Evolutionary conservation across 164 flowering plant genomes (phyloP).

Genomic region (Dillenia turbinata): DNA sequence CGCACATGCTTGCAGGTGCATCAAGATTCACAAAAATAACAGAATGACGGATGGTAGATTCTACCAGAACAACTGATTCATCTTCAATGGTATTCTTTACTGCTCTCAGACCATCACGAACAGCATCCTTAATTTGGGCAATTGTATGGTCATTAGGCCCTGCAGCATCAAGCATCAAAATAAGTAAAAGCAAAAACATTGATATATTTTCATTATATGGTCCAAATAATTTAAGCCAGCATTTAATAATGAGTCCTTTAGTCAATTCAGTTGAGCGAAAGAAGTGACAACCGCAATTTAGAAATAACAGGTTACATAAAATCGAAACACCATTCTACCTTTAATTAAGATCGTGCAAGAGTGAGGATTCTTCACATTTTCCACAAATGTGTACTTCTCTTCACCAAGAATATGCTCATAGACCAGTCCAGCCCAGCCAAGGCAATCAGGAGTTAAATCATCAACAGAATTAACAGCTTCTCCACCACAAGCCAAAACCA

Average conservation of each 20-base stretch:
- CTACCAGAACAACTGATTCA: constrained; percentile 74
- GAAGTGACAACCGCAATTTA: too few species aligned
- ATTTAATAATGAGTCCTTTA: too few species aligned
- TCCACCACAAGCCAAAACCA: constrained; percentile 97
- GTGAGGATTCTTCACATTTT: constrained; percentile 84
- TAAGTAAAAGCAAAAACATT: background rate
- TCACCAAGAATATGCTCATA: constrained; percentile 98
- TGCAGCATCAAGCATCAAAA: constrained; percentile 19
- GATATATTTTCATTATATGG: too few species aligned
- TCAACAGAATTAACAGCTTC: constrained; percentile 97
- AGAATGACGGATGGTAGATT: background rate
- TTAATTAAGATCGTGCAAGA: constrained; percentile 94
- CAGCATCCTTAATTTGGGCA: constrained; percentile 98
- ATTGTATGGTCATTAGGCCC: constrained; percentile 99
- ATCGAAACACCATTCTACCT: constrained; percentile 37
- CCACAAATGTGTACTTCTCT: constrained; percentile 95
- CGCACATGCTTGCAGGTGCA: too few species aligned
- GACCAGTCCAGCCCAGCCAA: constrained; percentile 99
- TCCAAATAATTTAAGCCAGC: too few species aligned
- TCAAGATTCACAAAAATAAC: background rate
- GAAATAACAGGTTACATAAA: too few species aligned
- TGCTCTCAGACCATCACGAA: constrained; percentile 92
- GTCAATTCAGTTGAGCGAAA: too few species aligned
- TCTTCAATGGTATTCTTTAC: constrained; percentile 97
- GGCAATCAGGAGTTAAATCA: constrained; percentile 80